Evolutionary conservation across 495 filamentous ascomycete species (phyloP).

Genomic region (Thermothielavioides terrestris): DNA sequence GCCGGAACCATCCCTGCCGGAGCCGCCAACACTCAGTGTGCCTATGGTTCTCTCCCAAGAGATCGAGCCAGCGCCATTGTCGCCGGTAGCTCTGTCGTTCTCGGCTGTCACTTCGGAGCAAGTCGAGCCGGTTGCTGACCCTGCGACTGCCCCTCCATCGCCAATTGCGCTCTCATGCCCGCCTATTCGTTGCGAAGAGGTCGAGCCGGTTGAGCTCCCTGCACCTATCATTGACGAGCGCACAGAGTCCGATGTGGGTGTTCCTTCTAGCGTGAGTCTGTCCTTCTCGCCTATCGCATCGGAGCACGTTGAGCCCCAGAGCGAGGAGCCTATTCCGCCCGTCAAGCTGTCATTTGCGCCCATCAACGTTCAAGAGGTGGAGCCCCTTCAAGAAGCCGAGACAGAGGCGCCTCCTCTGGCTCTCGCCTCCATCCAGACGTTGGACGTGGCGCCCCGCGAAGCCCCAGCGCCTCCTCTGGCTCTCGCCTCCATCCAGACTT

Average conservation of each 20-base stretch:
- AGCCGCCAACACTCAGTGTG: slow-evolving; percentile 18
- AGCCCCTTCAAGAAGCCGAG: slow-evolving; percentile 22
- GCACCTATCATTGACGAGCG: slow-evolving; percentile 4
- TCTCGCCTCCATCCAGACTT: slow-evolving; percentile 22
- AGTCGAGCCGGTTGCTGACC: slow-evolving; percentile 16
- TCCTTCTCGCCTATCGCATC: slow-evolving; percentile 18
- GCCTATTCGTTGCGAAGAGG: slow-evolving; percentile 6
- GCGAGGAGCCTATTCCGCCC: slow-evolving; percentile 11
- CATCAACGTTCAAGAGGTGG: slow-evolving; percentile 20
- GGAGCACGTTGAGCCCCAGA: slow-evolving; percentile 12
- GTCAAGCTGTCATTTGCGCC: slow-evolving; percentile 21
- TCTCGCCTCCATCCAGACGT: slow-evolving; percentile 22
- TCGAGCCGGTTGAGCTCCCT: slow-evolving; percentile 17
- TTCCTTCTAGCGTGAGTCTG: slow-evolving; percentile 6
- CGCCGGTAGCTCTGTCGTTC: slow-evolving; percentile 15
- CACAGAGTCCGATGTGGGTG: not conserved
- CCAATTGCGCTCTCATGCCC: slow-evolving; percentile 10
- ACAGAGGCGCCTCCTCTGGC: slow-evolving; percentile 18
- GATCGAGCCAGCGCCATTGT: slow-evolving; percentile 15
- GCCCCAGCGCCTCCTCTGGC: slow-evolving; percentile 14
- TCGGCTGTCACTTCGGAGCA: slow-evolving; percentile 19
- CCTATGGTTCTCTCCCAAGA: slow-evolving; percentile 22
- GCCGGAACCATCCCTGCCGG: slow-evolving; percentile 15
- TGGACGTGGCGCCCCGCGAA: slow-evolving; percentile 25
- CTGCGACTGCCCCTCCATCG: slow-evolving; percentile 6